Evolutionary conservation across 1,284 basidiomycete genomes (phyloP), one percentile per base, ranked within the genome.

Genomic region (Boletus smithii): DNA sequence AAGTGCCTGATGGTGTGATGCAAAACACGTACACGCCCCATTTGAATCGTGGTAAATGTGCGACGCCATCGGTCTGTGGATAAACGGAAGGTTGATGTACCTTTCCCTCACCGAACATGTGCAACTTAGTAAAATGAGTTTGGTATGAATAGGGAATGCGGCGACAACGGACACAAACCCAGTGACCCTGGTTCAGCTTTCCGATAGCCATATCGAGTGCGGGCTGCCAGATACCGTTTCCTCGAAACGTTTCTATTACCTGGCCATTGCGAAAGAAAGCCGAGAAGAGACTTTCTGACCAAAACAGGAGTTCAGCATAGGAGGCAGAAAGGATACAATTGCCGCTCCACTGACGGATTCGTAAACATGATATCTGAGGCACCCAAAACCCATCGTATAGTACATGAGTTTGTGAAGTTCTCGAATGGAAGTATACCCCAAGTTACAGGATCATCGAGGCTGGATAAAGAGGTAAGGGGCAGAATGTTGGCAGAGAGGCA

Each of bases 351-450:
- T 69, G 67, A 88, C 81, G 88, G 82, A 69, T 94, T 97, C 7
- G 90, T 97, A 71, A 98, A 99, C 77, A 97, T 88, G 62, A 99
- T 87, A 55, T 99, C 95, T 16, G 88, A 87, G 2, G 95, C 95
- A 46, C 90, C 91, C 13, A 93, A 74, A 3, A 89, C 84, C 91
- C 92, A 95, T 44, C 93, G 76, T 23, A 78, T 88, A 26, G 77
- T 84, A 22, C 72, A 70, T 8, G 83, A 69, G 46, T 72, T 73
- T 22, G 85, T 69, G 62, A 82, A 88, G 50, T 74, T 81, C 23
- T 71, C 67, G 14, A 75, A 61, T 0, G 91, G 91, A 50, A 95
- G 78, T 16, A 87, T 70, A 10, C 88, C 87, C 92, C 91, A 95
- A n/a, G 76, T 75, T 47, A 92, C 61, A 13, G 85, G 86, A 56